Percentiles rank a stretch among this genome's conserved stretches.
Evolutionary conservation across 75 land plant genomes (phyloP).

Genomic region (Azolla pinnata): DNA sequence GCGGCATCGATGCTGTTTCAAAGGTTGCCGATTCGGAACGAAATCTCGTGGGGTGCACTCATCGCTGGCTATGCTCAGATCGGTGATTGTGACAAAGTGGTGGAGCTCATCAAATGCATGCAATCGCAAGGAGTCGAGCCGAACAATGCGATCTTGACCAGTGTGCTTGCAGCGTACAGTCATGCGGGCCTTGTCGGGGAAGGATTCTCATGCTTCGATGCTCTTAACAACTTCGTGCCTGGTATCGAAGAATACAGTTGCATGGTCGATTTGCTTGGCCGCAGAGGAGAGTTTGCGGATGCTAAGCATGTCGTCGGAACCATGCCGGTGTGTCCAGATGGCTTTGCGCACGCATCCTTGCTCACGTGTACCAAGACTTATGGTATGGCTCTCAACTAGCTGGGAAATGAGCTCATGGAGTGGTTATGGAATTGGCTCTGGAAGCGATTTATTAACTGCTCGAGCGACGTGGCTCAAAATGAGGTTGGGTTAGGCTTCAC

Average conservation of each 20-base stretch:
- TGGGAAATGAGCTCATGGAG: too few species aligned
- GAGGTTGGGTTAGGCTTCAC: too few species aligned
- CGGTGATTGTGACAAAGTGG: constrained; percentile 28
- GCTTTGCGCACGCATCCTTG: constrained; percentile 31
- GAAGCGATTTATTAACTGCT: too few species aligned
- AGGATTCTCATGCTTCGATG: neutral
- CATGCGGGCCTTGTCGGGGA: constrained; percentile 1
- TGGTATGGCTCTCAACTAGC: too few species aligned
- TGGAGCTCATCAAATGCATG: constrained; percentile 26
- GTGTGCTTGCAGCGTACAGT: constrained; percentile 20
- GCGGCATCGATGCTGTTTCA: neutral
- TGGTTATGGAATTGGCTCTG: too few species aligned
- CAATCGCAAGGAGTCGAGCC: constrained; percentile 15
- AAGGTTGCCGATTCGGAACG: constrained; percentile 4
- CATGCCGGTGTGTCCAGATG: constrained; percentile 42
- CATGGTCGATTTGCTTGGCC: constrained; percentile 40
- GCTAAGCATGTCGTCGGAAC: constrained; percentile 27
- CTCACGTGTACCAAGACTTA: constrained; percentile 31
- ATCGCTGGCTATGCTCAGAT: constrained; percentile 46
- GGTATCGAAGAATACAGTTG: constrained; percentile 15
- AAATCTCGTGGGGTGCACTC: constrained; percentile 49
- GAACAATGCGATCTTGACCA: constrained; percentile 32
- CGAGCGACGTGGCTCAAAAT: too few species aligned
- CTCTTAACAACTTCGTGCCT: neutral
- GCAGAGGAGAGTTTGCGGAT: constrained; percentile 26